phyloP scores from a whole-genome alignment of 2,329 filamentous ascomycete genomes.

The Cladosporium colombiae region DNA sequence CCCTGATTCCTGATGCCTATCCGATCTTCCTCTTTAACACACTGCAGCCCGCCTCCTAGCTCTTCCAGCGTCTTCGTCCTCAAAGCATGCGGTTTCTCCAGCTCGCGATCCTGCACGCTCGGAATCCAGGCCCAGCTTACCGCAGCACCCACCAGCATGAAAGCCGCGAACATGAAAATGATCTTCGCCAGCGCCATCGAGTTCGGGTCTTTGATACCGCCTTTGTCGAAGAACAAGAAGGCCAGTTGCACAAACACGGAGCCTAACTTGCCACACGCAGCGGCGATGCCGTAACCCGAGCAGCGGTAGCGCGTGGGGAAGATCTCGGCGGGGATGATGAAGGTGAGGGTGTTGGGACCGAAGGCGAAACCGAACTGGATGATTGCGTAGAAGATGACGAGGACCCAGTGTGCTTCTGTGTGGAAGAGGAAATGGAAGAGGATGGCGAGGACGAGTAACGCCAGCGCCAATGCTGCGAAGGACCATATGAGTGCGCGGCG shows the following conservation, averaged over 20 bases:
- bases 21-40: slow-evolving; percentile 8
- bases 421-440: slow-evolving; percentile 43
- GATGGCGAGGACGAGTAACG: slow-evolving; percentile 47
- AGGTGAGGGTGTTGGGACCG: slow-evolving; percentile 38
- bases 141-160: slow-evolving; percentile 23
- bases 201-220: slow-evolving; percentile 22
- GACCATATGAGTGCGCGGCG: slow-evolving; percentile 47
- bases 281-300: slow-evolving; percentile 56
- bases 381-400: slow-evolving; percentile 47
- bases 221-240: slow-evolving; percentile 27
- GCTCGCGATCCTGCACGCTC: slow-evolving; percentile 21
- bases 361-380: slow-evolving; percentile 53
- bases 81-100: not conserved
- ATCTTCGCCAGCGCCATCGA: slow-evolving; percentile 22
- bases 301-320: slow-evolving; percentile 58
- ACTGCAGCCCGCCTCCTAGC: not conserved
- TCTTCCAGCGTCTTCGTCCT: slow-evolving; percentile 15
- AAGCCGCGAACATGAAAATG: slow-evolving; percentile 24
- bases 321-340: slow-evolving; percentile 54
- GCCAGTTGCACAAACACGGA: slow-evolving; percentile 49
- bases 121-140: slow-evolving; percentile 25
- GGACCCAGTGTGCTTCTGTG: slow-evolving; percentile 34
- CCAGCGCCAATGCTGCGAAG: slow-evolving; percentile 44
- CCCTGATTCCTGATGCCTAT: not conserved
- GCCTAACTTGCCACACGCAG: slow-evolving; percentile 56